These are phyloP conservation scores for Fusarium aywerte DNA, from an alignment of 2,329 filamentous ascomycete genomes.

Conservation along the genomic window DNA sequence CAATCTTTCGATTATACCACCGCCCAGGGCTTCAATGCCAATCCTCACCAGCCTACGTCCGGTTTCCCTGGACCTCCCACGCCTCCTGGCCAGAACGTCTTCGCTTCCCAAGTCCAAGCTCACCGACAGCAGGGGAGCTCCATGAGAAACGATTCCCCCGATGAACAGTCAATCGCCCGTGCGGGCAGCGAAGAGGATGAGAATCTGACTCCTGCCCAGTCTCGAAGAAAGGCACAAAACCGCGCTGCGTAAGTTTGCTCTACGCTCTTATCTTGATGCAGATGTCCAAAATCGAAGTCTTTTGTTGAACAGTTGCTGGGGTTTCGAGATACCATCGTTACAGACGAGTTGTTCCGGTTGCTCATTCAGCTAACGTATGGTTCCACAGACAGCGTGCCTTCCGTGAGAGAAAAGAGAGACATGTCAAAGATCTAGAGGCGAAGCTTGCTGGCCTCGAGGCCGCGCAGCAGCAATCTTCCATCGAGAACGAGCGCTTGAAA, in stretches of 20 bases:
- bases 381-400: slow-evolving; percentile 86
- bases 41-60: slow-evolving; percentile 50
- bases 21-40: slow-evolving; percentile 53
- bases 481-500: slow-evolving; percentile 89
- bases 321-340: not conserved
- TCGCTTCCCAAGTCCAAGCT: slow-evolving; percentile 42
- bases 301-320: not conserved
- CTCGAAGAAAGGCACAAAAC: slow-evolving; percentile 69
- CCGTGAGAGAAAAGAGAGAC: slow-evolving; percentile 92
- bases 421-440: slow-evolving; percentile 91
- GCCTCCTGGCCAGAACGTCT: slow-evolving; percentile 58
- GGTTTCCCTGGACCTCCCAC: slow-evolving; percentile 60
- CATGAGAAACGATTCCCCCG: slow-evolving; percentile 43
- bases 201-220: slow-evolving; percentile 66
- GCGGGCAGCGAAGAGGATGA: slow-evolving; percentile 67
- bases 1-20: slow-evolving; percentile 56
- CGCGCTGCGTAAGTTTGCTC: slow-evolving; percentile 65
- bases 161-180: slow-evolving; percentile 49
- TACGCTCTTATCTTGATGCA: not conserved
- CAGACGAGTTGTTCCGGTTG: not conserved
- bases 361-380: slow-evolving; percentile 28
- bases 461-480: slow-evolving; percentile 75
- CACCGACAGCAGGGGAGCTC: slow-evolving; percentile 41
- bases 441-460: slow-evolving; percentile 83
- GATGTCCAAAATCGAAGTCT: not conserved